Percentiles rank a stretch among this genome's conserved stretches.
phyloP scores from a whole-genome alignment of 2,329 filamentous ascomycete genomes.

The Fusarium mundagurra region DNA sequence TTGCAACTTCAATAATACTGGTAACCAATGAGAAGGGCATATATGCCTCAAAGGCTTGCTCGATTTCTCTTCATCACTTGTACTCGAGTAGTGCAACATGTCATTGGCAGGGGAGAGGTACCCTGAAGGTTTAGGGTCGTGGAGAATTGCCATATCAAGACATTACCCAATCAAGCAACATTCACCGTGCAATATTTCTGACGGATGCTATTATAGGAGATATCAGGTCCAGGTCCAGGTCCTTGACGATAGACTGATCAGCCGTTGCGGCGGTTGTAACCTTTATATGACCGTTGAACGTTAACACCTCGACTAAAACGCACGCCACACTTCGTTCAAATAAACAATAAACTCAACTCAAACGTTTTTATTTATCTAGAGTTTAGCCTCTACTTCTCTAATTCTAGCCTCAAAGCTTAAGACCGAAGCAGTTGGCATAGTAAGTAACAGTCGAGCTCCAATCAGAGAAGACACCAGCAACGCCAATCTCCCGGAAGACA shows the following conservation, averaged over 20 bases:
- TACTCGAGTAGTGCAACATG: not conserved
- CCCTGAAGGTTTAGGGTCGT: not conserved
- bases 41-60: too few relatives aligned
- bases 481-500: conserved; percentile 69
- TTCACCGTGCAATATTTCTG: too few relatives aligned
- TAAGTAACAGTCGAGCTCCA: conserved; percentile 76
- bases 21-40: not conserved
- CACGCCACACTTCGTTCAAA: too few relatives aligned
- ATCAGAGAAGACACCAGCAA: conserved; percentile 72
- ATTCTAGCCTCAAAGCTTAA: conserved; percentile 21
- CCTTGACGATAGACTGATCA: not conserved
- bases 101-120: not conserved
- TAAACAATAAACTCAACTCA: not conserved
- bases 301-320: not conserved
- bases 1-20: not conserved
- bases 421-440: conserved; percentile 75
- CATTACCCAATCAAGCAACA: not conserved
- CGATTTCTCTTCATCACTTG: not conserved
- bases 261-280: not conserved
- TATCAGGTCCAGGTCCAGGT: accelerated
- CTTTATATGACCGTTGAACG: not conserved
- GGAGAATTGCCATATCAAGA: not conserved
- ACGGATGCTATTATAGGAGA: not conserved
- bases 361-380: not conserved
- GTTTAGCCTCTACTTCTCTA: not conserved